phyloP scores from a whole-genome alignment of 2,329 filamentous ascomycete species.

The Colletotrichum navitas region DNA sequence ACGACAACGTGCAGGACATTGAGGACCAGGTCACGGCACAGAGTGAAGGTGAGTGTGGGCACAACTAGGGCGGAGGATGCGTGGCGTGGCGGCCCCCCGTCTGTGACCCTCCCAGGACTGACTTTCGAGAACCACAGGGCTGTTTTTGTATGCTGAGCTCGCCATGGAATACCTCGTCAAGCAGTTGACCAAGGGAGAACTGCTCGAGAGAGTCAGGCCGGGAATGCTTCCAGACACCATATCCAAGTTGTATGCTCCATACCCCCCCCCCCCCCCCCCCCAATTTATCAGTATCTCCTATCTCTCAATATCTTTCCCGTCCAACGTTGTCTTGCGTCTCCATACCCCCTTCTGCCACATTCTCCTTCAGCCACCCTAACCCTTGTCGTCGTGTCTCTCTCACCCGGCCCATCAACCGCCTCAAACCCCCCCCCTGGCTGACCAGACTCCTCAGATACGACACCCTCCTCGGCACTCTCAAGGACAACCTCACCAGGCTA shows the following conservation, averaged over 20 bases:
- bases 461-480: constrained; percentile 44
- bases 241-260: not conserved
- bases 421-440: no score
- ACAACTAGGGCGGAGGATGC: not conserved
- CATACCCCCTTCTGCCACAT: not conserved
- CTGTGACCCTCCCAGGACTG: not conserved
- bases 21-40: constrained; percentile 26
- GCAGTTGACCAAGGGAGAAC: constrained; percentile 42
- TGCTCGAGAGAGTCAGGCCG: constrained; percentile 44
- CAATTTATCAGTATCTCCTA: not conserved
- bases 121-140: constrained; percentile 42
- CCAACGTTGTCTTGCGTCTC: not conserved
- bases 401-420: no score
- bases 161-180: constrained; percentile 47
- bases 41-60: constrained; percentile 34
- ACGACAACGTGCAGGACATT: constrained; percentile 12
- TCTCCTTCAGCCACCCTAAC: no score
- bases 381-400: not conserved
- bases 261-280: not conserved
- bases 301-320: not conserved
- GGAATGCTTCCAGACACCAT: constrained; percentile 36
- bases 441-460: constrained; percentile 46
- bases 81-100: not conserved
- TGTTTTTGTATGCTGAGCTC: constrained; percentile 51
- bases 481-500: not conserved